These are phyloP conservation scores for Pueraria montana DNA, from an alignment of 306 rosid species.

Conservation along the genomic window DNA sequence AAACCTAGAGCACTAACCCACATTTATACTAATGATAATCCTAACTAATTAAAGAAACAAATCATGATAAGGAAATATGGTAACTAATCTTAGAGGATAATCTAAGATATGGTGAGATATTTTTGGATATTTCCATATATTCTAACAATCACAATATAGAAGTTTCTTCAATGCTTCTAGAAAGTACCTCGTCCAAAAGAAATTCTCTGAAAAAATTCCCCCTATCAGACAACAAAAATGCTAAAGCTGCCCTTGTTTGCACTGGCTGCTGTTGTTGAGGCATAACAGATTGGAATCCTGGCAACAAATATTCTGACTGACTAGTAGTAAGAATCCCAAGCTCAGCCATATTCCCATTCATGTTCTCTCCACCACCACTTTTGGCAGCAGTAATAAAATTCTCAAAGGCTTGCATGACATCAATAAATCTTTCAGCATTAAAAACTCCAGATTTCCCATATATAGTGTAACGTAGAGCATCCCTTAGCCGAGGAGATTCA, in stretches of 20 bases:
- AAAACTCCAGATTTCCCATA: conserved; percentile 96
- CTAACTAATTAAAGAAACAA: background rate
- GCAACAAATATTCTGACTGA: conserved; percentile 60
- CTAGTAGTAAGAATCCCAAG: conserved; percentile 72
- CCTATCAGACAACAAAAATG: conserved; percentile 86
- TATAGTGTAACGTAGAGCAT: conserved; percentile 91
- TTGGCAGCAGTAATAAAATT: conserved; percentile 96
- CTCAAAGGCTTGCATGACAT: conserved; percentile 99
- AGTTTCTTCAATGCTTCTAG: conserved; percentile 43
- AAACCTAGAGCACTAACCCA: background rate
- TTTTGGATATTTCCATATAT: background rate
- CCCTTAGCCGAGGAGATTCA: conserved; percentile 93
- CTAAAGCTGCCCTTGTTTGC: conserved; percentile 94
- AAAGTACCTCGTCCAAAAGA: conserved; percentile 94
- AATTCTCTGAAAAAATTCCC: conserved; percentile 96
- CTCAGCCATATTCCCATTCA: conserved; percentile 92
- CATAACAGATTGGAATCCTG: conserved; percentile 57
- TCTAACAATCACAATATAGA: conserved; percentile 14
- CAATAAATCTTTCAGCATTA: conserved; percentile 97
- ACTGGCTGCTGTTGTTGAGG: conserved; percentile 69
- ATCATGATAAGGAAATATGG: background rate
- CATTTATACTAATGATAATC: background rate
- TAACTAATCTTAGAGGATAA: background rate
- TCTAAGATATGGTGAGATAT: background rate
- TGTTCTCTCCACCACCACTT: conserved; percentile 95